Evolutionary conservation across 768 basidiomycete species (phyloP).

Genomic region (Lentinula lateritia): DNA sequence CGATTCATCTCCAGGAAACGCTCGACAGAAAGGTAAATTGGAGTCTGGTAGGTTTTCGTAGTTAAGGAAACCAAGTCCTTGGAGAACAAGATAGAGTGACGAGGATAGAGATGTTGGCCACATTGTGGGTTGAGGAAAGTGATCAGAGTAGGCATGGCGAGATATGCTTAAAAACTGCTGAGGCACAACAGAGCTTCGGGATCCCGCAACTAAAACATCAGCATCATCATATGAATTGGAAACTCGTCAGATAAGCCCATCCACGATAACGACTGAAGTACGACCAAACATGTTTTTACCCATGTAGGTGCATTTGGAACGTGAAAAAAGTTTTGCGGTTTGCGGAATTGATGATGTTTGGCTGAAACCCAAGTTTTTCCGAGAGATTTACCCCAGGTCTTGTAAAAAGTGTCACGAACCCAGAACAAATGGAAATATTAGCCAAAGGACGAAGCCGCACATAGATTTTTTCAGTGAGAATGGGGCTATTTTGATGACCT

Average conservation of each 20-base stretch:
- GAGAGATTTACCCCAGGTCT: not conserved
- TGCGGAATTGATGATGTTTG: not conserved
- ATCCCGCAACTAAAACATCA: not conserved
- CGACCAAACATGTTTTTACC: not conserved
- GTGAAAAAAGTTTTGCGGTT: not conserved
- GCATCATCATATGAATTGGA: not conserved
- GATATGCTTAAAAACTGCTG: not conserved
- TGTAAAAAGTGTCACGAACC: not conserved
- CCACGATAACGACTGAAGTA: not conserved
- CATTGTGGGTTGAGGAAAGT: not conserved
- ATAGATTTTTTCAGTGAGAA: not conserved
- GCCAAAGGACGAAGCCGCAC: not conserved
- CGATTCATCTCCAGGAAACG: constrained; percentile 5
- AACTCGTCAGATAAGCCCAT: not conserved
- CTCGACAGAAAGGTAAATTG: not conserved
- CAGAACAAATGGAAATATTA: not conserved
- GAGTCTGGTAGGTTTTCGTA: not conserved
- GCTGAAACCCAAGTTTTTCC: not conserved
- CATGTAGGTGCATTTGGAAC: not conserved
- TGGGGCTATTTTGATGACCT: not conserved
- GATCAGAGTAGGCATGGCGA: not conserved
- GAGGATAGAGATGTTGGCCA: not conserved
- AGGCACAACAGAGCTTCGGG: not conserved
- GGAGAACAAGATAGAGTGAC: not conserved
- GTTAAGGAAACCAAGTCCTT: not conserved